Evolutionary conservation across 805 yeast species (phyloP), one percentile per base, ranked within the genome.

Genomic region (Scheffersomyces amazonensis): DNA sequence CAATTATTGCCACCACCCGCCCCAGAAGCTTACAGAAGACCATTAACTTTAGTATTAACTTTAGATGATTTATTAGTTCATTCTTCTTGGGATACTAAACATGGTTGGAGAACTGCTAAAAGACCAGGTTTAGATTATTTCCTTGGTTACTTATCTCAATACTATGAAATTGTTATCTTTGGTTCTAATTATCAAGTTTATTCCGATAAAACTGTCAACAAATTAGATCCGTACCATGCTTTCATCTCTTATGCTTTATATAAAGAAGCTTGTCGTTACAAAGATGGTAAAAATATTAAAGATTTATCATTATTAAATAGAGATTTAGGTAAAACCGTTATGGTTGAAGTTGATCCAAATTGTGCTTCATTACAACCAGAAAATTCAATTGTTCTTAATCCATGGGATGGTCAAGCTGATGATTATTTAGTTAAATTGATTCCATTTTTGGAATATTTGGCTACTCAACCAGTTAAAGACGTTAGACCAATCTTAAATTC

Each of bases 61-160:
- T 75, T 93, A 54, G 99, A 93, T 53, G 99, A 93, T 55, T 69
- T 93, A 43, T 75, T 93, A 56, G 79, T 91, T 40, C 96, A 93
- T 61, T 81, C 95, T 28, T 87, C 84, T 46, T 93, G 99, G 99
- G 78, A 87, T 40, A 79, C 87, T 49, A 80, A 87, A 62, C 75
- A 80, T 58, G 99, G 99, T 38, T 93, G 99, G 99, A 83, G 93
- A 69, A 91, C 97, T 12, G 98, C 96, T 21, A 93, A 93, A 73
- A 87, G 99, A 71, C 98, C 99, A 23, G 99, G 99, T 46, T 81
- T 88, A 44, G 99, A 95, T 64, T 93, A 93, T 71, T 93, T 93
- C 68, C 70, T 93, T 58, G 96, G 95, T 20, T 93, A 93, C 65
- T 71, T 93, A 52, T 86, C 96, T 6, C 96, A 87, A 67, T 91